A percentile compares a stretch with the other conserved stretches of the same genome.
Evolutionary conservation across 352 stramenopile genomes (phyloP).

Genomic region (Globisporangium irregulare): DNA sequence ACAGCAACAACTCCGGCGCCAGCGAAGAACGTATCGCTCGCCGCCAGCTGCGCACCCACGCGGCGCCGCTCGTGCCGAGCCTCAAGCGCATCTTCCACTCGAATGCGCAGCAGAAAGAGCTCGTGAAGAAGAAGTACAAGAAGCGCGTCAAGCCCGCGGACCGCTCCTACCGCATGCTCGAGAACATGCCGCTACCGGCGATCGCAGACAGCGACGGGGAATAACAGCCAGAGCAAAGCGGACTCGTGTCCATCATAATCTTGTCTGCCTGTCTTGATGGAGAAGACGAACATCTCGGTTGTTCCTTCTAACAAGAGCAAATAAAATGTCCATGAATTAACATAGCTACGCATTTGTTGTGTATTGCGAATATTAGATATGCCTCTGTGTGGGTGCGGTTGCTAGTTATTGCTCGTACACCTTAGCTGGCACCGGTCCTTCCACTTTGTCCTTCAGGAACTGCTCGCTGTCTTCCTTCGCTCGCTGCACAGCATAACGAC

Average conservation of each 20-base stretch:
- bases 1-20: slow-evolving; percentile 16
- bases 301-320: neutral
- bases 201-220: slow-evolving; percentile 31
- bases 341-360: neutral
- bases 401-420: slow-evolving; percentile 51
- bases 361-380: neutral
- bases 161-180: slow-evolving; percentile 59
- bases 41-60: slow-evolving; percentile 47
- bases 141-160: slow-evolving; percentile 49
- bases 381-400: neutral
- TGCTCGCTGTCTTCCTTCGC: slow-evolving; percentile 78
- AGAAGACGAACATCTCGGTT: neutral
- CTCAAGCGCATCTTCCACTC: slow-evolving; percentile 65
- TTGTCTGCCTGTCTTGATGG: neutral
- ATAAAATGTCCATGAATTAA: neutral
- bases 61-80: slow-evolving; percentile 40
- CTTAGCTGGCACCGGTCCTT: slow-evolving; percentile 68
- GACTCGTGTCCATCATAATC: slow-evolving; percentile 1
- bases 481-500: slow-evolving; percentile 28
- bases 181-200: slow-evolving; percentile 52
- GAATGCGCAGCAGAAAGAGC: slow-evolving; percentile 22
- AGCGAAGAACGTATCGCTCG: slow-evolving; percentile 22
- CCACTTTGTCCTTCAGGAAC: slow-evolving; percentile 80
- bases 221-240: neutral
- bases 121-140: slow-evolving; percentile 45